phyloP scores from a whole-genome alignment of 2,329 filamentous ascomycete species.

The Clathrospora elynae region DNA sequence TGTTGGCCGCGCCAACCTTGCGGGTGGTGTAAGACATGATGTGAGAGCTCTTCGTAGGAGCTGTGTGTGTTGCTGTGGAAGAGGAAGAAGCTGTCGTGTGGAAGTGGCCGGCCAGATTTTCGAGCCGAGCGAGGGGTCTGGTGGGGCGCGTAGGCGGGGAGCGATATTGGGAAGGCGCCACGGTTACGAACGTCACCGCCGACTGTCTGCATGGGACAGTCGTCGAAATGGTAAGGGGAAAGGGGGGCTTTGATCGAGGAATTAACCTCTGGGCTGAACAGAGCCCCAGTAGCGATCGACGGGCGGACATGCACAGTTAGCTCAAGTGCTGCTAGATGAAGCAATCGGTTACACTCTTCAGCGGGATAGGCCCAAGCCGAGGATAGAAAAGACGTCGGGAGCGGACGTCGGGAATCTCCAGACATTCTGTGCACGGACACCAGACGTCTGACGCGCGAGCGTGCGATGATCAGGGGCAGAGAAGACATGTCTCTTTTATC shows the following conservation, averaged over 20 bases:
- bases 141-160: conserved; percentile 45
- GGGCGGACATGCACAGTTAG: conserved; percentile 33
- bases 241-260: conserved; percentile 23
- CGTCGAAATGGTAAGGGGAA: conserved; percentile 28
- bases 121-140: conserved; percentile 45
- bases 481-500: no score
- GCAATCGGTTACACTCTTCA: conserved; percentile 18
- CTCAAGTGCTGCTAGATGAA: conserved; percentile 25
- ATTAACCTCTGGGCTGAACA: conserved; percentile 26
- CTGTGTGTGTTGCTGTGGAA: conserved; percentile 22
- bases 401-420: conserved; percentile 10
- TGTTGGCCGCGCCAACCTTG: conserved; percentile 89
- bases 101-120: conserved; percentile 50
- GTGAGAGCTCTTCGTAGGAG: conserved; percentile 23
- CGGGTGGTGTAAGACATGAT: conserved; percentile 74
- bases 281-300: conserved; percentile 31
- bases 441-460: neutral
- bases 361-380: conserved; percentile 32
- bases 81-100: conserved; percentile 34
- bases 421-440: conserved; percentile 18
- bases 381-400: conserved; percentile 23
- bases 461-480: neutral
- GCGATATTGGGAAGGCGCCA: conserved; percentile 47
- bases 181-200: conserved; percentile 47
- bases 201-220: conserved; percentile 44